A percentile compares a stretch with the other conserved stretches of the same genome.
phyloP scores from a whole-genome alignment of 2,329 filamentous ascomycete genomes.

The Penicillium fuscoglaucum region DNA sequence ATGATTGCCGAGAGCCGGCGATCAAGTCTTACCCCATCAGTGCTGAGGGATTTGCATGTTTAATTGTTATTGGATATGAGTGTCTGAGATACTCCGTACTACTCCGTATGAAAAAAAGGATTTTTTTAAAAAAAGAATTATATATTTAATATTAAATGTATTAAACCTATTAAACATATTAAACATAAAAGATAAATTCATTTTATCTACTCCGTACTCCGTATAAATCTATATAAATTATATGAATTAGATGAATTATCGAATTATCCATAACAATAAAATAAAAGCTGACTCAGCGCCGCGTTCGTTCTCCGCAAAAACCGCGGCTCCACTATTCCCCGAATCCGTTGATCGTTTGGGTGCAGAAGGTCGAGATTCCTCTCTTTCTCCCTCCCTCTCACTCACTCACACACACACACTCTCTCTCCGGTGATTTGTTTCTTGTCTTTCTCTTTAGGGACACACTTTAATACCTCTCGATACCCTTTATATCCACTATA shows the following conservation, averaged over 20 bases:
- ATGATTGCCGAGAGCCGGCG: conserved; percentile 10
- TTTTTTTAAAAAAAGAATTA: too few species aligned
- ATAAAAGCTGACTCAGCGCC: conserved; percentile 10
- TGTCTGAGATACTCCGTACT: background rate
- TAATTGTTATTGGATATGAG: background rate
- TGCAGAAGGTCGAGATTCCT: conserved; percentile 29
- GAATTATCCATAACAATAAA: background rate
- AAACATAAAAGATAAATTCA: background rate
- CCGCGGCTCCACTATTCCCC: conserved; percentile 32
- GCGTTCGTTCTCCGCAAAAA: conserved; percentile 31
- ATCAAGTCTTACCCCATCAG: conserved; percentile 10
- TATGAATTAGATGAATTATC: too few species aligned
- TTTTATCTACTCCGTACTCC: too few species aligned
- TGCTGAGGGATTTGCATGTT: conserved; percentile 3
- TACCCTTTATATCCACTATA: background rate
- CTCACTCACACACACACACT: conserved; percentile 10
- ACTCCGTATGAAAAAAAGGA: too few species aligned
- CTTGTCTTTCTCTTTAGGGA: conserved; percentile 1
- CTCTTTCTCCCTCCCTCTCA: conserved; percentile 14
- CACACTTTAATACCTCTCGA: conserved; percentile 4
- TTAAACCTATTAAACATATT: too few species aligned
- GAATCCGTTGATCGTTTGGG: conserved; percentile 26
- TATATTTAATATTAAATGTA: too few species aligned
- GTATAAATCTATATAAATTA: too few species aligned
- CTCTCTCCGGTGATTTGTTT: conserved; percentile 20